Conservation (phyloP, 225 moss, liverwort and hornwort genomes). For the Thuidium tamariscinum region DNA sequence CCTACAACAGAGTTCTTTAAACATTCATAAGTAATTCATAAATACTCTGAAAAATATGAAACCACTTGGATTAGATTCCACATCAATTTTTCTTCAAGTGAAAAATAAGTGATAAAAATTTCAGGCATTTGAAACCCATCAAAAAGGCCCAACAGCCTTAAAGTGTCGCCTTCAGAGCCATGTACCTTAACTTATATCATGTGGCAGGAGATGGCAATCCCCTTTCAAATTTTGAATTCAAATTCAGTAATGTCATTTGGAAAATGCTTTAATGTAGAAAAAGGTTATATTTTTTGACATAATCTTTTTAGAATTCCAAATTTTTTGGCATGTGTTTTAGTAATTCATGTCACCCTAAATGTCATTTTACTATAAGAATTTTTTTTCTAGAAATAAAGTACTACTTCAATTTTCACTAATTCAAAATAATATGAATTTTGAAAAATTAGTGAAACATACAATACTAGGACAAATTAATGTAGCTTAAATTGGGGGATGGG, state of each 20-base stretch:
- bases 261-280: neutral
- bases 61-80: too few species aligned
- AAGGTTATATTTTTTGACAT: neutral
- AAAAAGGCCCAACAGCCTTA: too few species aligned
- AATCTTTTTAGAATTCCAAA: neutral
- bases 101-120: too few species aligned
- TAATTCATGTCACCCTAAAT: accelerated
- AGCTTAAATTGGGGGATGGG: neutral
- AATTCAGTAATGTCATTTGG: accelerated
- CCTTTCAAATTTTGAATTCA: neutral
- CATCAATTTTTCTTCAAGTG: too few species aligned
- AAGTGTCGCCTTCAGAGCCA: too few species aligned
- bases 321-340: accelerated
- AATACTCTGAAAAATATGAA: too few species aligned
- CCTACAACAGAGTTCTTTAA: too few species aligned
- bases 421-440: neutral
- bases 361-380: neutral
- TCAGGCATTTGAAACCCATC: too few species aligned
- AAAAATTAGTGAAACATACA: accelerated
- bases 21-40: too few species aligned
- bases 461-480: neutral
- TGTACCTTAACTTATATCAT: too few species aligned
- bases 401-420: neutral
- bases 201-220: accelerated
- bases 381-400: too few species aligned